Evolutionary conservation across 2,329 filamentous ascomycete genomes (phyloP).

Genomic region (Dothidotthia symphoricarpi): DNA sequence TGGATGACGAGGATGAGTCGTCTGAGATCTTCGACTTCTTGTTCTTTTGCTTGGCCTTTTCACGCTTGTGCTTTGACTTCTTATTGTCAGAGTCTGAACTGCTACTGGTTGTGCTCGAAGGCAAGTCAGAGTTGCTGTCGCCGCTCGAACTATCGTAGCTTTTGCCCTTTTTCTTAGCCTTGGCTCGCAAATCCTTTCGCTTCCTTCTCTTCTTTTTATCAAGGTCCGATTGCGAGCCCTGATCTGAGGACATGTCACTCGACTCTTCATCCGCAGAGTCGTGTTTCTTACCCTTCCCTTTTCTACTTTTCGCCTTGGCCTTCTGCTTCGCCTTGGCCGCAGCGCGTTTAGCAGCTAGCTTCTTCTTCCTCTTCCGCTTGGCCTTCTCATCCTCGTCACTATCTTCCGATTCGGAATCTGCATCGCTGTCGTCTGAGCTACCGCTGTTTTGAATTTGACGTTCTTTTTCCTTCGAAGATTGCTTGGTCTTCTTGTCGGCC

Average conservation of each 20-base stretch:
- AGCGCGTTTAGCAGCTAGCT: constrained; percentile 11
- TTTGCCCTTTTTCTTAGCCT: constrained; percentile 25
- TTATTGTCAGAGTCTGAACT: constrained; percentile 17
- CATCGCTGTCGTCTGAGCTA: constrained; percentile 23
- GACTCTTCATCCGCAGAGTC: constrained; percentile 21
- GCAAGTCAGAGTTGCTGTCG: constrained; percentile 11
- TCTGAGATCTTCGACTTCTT: constrained; percentile 13
- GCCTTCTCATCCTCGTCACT: constrained; percentile 22
- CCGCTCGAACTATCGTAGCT: constrained; percentile 22
- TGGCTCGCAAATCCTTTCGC: constrained; percentile 17
- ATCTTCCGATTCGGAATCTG: constrained; percentile 19
- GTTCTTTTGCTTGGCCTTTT: constrained; percentile 19
- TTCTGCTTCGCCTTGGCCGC: constrained; percentile 21
- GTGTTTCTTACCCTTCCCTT: constrained; percentile 23
- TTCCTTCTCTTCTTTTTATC: constrained; percentile 10
- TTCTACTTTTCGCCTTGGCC: constrained; percentile 21
- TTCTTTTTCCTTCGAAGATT: constrained; percentile 19
- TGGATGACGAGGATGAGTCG: constrained; percentile 3
- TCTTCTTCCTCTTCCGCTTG: constrained; percentile 23
- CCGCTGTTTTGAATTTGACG: constrained; percentile 16
- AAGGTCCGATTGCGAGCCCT: constrained; percentile 13
- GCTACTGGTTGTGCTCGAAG: constrained; percentile 13
- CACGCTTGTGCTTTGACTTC: constrained; percentile 16
- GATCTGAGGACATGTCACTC: constrained; percentile 16
- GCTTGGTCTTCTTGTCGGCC: constrained; percentile 12